Conservation (phyloP, 106 monocot genomes). For the Amphibolis antarctica region DNA sequence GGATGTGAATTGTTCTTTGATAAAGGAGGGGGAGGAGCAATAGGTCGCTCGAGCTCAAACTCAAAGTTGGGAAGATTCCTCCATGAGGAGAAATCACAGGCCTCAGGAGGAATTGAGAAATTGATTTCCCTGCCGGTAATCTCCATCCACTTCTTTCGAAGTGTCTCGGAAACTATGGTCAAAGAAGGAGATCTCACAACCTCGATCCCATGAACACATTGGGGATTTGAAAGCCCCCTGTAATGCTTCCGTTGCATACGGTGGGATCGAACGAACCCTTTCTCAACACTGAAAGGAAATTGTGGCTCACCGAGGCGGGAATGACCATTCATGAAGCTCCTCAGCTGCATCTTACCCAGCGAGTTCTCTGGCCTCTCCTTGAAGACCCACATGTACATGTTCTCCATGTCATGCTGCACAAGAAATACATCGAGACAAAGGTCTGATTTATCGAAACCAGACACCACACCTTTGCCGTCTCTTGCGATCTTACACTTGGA, state of each 20-base stretch:
- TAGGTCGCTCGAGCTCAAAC: slow-evolving; percentile 25
- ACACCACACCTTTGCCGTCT: slow-evolving; percentile 31
- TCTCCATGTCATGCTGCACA: slow-evolving; percentile 88
- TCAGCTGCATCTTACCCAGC: slow-evolving; percentile 29
- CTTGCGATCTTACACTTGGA: slow-evolving; percentile 31
- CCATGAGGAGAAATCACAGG: slow-evolving; percentile 25
- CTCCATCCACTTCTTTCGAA: slow-evolving; percentile 23
- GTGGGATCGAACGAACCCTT: slow-evolving; percentile 23
- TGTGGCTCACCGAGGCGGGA: slow-evolving; percentile 24
- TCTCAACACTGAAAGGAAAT: slow-evolving; percentile 23
- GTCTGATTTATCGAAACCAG: slow-evolving; percentile 47
- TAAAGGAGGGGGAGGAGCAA: neutral
- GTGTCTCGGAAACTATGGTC: slow-evolving; percentile 2
- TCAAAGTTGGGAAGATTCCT: slow-evolving; percentile 21
- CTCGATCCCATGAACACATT: slow-evolving; percentile 27
- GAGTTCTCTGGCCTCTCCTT: slow-evolving; percentile 74
- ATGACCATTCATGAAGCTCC: slow-evolving; percentile 31
- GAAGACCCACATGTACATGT: slow-evolving; percentile 92
- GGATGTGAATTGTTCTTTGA: slow-evolving; percentile 5
- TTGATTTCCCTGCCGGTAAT: slow-evolving; percentile 19
- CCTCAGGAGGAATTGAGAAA: slow-evolving; percentile 21
- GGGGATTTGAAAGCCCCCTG: slow-evolving; percentile 24
- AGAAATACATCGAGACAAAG: slow-evolving; percentile 56
- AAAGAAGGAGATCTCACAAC: slow-evolving; percentile 18
- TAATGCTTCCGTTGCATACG: slow-evolving; percentile 29